phyloP scores from a whole-genome alignment of 148 eudicot species.

The Bassia scoparia region DNA sequence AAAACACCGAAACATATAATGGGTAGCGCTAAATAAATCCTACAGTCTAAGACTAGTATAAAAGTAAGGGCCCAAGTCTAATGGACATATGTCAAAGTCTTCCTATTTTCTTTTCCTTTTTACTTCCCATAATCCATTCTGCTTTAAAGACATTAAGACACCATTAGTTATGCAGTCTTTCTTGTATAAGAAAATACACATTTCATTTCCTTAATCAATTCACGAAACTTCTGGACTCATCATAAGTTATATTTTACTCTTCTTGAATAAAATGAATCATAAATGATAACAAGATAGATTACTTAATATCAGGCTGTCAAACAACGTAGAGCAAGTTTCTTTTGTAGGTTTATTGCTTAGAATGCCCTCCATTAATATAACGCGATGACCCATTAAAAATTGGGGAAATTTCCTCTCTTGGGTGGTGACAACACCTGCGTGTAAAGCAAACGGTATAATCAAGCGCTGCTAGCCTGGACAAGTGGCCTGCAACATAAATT shows the following conservation, averaged over 20 bases:
- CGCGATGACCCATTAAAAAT: constrained; percentile 92
- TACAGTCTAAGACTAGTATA: no score
- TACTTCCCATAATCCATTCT: no score
- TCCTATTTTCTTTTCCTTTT: no score
- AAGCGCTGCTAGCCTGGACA: constrained; percentile 92
- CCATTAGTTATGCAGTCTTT: no score
- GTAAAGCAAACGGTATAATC: constrained; percentile 93
- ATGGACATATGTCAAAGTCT: no score
- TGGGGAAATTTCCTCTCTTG: constrained; percentile 99
- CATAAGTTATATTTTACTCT: not conserved
- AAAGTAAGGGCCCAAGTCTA: no score
- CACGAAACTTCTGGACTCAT: no score
- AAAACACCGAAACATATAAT: no score
- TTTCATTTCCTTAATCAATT: no score
- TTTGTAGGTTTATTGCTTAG: constrained; percentile 77
- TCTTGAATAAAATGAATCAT: not conserved
- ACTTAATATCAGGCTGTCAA: constrained; percentile 88
- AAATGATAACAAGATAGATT: constrained; percentile 4
- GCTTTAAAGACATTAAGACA: no score
- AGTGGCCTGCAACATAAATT: constrained; percentile 54
- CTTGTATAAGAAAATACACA: no score
- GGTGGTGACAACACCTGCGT: constrained; percentile 91
- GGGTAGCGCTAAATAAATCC: no score
- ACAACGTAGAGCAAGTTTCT: constrained; percentile 71
- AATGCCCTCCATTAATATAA: constrained; percentile 82